A percentile compares a stretch with the other conserved stretches of the same genome.
These are phyloP conservation scores for Chaetomium strumarium DNA, from an alignment of 2,329 filamentous ascomycete species.

Conservation along the genomic window DNA sequence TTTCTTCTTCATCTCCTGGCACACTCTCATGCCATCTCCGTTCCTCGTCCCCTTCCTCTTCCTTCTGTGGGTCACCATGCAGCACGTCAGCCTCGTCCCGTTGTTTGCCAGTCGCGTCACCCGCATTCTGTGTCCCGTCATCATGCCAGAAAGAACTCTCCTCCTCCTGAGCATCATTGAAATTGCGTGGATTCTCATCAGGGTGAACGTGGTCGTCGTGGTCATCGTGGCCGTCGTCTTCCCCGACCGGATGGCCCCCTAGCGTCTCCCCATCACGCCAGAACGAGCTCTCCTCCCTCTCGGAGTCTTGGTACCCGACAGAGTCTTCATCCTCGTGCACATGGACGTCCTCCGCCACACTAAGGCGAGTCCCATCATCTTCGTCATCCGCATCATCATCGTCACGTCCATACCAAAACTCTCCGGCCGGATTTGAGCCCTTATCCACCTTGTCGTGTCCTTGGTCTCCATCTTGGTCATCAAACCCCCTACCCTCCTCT, in stretches of 20 bases:
- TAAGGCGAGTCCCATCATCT: constrained; percentile 1
- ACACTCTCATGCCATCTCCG: neutral
- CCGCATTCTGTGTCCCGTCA: no score
- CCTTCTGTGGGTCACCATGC: neutral
- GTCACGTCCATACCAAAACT: neutral
- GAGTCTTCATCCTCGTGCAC: neutral
- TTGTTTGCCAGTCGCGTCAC: neutral
- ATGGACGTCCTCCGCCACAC: neutral
- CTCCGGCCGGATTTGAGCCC: neutral
- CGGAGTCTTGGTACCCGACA: neutral
- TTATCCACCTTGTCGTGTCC: neutral
- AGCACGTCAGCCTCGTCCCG: neutral
- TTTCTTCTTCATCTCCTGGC: constrained; percentile 10
- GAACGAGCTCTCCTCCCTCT: neutral
- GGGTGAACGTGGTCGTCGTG: neutral
- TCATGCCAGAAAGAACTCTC: no score
- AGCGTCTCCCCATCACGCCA: neutral
- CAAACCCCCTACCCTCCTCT: neutral
- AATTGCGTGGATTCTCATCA: neutral
- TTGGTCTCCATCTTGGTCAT: neutral
- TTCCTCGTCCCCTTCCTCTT: neutral
- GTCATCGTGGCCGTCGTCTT: neutral
- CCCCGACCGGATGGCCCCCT: neutral
- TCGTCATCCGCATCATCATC: constrained; percentile 4
- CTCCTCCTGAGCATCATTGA: no score